These are phyloP conservation scores for Microdochium nivale DNA, from an alignment of 2,329 filamentous ascomycete species.

Conservation along the genomic window DNA sequence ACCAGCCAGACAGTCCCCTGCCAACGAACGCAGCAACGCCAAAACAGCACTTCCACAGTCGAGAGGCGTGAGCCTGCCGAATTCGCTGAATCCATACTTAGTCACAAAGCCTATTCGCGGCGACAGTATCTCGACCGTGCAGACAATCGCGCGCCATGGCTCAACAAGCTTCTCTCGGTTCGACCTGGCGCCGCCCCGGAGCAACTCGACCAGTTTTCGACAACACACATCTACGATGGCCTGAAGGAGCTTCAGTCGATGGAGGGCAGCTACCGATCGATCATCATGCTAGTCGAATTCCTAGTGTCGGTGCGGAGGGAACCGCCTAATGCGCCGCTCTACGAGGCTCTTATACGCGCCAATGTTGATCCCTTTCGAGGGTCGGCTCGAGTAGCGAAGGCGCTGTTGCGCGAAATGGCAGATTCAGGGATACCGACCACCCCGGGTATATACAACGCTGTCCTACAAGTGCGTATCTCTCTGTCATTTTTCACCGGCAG, in stretches of 20 bases:
- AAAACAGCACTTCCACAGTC: not conserved
- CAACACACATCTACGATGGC: constrained; percentile 35
- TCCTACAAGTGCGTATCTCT: constrained; percentile 47
- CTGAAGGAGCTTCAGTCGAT: constrained; percentile 29
- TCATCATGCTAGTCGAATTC: constrained; percentile 42
- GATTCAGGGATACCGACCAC: constrained; percentile 52
- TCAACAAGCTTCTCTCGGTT: constrained; percentile 13
- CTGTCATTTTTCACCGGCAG: not conserved
- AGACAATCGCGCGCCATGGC: constrained; percentile 14
- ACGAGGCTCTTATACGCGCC: constrained; percentile 65
- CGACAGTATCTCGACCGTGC: constrained; percentile 13
- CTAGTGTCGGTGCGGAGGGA: constrained; percentile 49
- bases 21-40: not conserved
- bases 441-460: constrained; percentile 59
- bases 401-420: constrained; percentile 67
- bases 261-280: constrained; percentile 26
- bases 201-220: constrained; percentile 17
- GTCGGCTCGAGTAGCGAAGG: constrained; percentile 53
- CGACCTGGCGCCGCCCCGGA: constrained; percentile 8
- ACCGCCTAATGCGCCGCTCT: constrained; percentile 50
- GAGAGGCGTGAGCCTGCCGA: not conserved
- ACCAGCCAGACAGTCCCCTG: not conserved
- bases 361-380: constrained; percentile 57
- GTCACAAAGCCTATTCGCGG: constrained; percentile 3
- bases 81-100: not conserved